Evolutionary conservation across 805 yeast genomes (phyloP), one percentile per base, ranked within the genome.

Genomic region (Pichia pseudocactophila): DNA sequence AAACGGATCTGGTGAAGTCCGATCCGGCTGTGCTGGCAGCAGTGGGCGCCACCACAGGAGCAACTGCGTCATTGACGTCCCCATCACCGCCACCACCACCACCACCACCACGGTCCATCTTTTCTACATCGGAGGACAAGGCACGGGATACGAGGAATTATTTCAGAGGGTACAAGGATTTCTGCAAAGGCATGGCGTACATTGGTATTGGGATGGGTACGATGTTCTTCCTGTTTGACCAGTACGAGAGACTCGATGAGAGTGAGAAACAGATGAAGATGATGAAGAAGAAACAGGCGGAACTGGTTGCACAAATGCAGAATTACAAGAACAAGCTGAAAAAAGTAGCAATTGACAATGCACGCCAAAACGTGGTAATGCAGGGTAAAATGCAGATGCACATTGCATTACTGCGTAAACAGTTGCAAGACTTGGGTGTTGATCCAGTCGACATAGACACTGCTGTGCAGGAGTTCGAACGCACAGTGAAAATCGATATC

Each of bases 361-460:
- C 82, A 15, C 66, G 67, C 41, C 69, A 65, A 11, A 63, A 62
- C n/a, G 65, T 59, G 52, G 70, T 58, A 58, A 65, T 67, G 46
- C 80, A 65, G 54, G 71, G 66, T 64, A 78, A 75, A 59, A 74
- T 80, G 82, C 69, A 73, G 4, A 62, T 80, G 55, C 90, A 82
- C 53, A 69, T 82, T 33, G 86, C 84, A 2, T 57, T 82, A 58
- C 60, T 82, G 28, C 64, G 84, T 39, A 68, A 76, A 51, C 87
- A 82, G 53, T 61, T 82, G 42, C 50, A 59, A 2, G 82, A 78
- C n/a, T 52, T 58, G 3, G 83, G 82, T 0, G 43, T 70, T 10
- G 73, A 71, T n/a, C 87, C 88, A 13, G 70, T 69, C 8, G 65
- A 66, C 8, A 69, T 80, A 13, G 77, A 76, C 1, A 63, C 65